Base-by-base conservation (phyloP, 441 rosid genomes). In the Erodium trifolium region DNA sequence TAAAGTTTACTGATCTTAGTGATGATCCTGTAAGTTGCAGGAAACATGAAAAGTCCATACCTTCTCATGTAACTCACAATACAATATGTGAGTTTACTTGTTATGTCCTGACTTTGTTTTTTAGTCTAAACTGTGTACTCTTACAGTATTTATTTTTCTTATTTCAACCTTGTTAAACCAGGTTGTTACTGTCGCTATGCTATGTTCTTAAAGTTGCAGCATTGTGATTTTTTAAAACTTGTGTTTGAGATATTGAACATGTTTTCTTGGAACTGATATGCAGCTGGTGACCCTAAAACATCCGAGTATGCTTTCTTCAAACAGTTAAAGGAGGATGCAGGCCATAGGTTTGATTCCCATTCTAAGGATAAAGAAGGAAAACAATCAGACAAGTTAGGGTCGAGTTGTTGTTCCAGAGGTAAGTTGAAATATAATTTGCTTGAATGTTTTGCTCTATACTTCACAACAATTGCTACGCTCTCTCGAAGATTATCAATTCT, bases 251-350 rank as follows among this genome's bases (percentile, higher is more conserved):
- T 29, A 13, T 3, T 72, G 7, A 49, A 7, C 34, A 68, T 57
- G 16, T 69, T 69, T 34, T 41, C 75, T 5, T 73, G 39, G 31
- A 49, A 19, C 27, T 34, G 13, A 37, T 23, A 31, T 71, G 82
- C 82, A 85, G 96, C 78, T 67, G 66, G 71, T 76, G 83, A 76
- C 55, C 85, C 98, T 7, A 92, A 89, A 77, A 89, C 94, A 68
- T 87, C 94, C 2, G 93, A 92, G 80, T 86, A 77, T 65, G 92
- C 90, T 16, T 88, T 86, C 78, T 90, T 87, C 67, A 85, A 86
- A 77, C 86, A 87, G 76, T 70, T 89, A n/a, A 88, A 85, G 81
- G 82, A 81, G 62, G 70, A 68, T 34, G 77, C 78, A 12, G 74
- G 75, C 69, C 75, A 69, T 60, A 76, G 53, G 37, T 68, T 67